Evolutionary conservation across 2,329 filamentous ascomycete genomes (phyloP).

Genomic region (Pseudophaeomoniella oleicola): DNA sequence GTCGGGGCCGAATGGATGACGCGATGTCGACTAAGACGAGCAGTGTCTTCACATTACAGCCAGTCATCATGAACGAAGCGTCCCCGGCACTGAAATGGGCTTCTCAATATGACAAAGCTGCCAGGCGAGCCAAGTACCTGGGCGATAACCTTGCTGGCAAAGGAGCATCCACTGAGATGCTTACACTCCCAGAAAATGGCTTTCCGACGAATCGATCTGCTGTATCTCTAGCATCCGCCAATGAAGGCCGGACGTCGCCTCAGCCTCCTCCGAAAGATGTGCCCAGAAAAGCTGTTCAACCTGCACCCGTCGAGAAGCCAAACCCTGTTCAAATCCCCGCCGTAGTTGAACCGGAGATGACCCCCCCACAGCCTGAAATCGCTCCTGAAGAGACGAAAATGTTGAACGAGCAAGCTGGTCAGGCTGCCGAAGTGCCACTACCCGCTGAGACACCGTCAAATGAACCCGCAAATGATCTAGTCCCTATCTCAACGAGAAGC

Average conservation of each 20-base stretch:
- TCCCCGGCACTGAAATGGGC: conserved; percentile 96
- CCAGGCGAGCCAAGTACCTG: conserved; percentile 74
- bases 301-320: background rate
- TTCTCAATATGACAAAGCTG: conserved; percentile 81
- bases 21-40: conserved; percentile 60
- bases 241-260: background rate
- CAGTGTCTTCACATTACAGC: conserved; percentile 79
- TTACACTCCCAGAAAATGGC: conserved; percentile 17
- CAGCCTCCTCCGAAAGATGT: background rate
- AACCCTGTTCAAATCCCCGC: conserved; percentile 1
- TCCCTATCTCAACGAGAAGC: background rate
- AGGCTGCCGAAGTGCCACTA: conserved; percentile 20
- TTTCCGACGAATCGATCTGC: conserved; percentile 8
- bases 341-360: conserved; percentile 6
- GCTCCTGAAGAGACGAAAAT: conserved; percentile 6
- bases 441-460: conserved; percentile 10
- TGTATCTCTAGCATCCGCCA: conserved; percentile 8
- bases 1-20: conserved; percentile 40
- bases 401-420: conserved; percentile 10
- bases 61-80: conserved; percentile 69
- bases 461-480: conserved; percentile 2
- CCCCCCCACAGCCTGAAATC: conserved; percentile 16
- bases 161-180: conserved; percentile 37
- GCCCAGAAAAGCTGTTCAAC: background rate
- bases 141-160: conserved; percentile 58